Evolutionary conservation across 2,329 filamentous ascomycete species (phyloP).

Genomic region (Aureobasidium sp.): DNA sequence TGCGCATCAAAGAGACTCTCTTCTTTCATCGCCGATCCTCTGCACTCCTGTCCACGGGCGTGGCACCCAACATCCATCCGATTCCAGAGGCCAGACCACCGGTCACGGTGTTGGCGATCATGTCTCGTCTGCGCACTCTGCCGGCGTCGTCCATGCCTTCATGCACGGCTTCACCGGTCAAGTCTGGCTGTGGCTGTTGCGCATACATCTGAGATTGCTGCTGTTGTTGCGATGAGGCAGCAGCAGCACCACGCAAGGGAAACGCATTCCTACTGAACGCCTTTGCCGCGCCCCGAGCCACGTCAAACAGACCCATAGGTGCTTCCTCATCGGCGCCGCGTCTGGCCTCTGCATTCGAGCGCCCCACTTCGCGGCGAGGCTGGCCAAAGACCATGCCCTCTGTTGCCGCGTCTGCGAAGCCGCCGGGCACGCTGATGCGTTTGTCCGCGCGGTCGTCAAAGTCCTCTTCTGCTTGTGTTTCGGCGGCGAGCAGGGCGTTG

Average conservation of each 20-base stretch:
- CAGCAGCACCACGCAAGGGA: slow-evolving; percentile 29
- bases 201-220: slow-evolving; percentile 12
- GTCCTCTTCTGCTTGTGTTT: slow-evolving; percentile 60
- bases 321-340: slow-evolving; percentile 40
- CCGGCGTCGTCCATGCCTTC: slow-evolving; percentile 20
- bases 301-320: slow-evolving; percentile 48
- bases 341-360: slow-evolving; percentile 16
- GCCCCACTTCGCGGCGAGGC: slow-evolving; percentile 35
- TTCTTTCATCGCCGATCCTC: slow-evolving; percentile 5
- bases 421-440: slow-evolving; percentile 31
- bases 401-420: slow-evolving; percentile 32
- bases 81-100: slow-evolving; percentile 56
- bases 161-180: slow-evolving; percentile 4
- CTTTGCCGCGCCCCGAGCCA: slow-evolving; percentile 43
- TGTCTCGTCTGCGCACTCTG: slow-evolving; percentile 63
- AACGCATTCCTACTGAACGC: slow-evolving; percentile 43
- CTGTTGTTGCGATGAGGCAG: slow-evolving; percentile 18
- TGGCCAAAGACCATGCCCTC: slow-evolving; percentile 32
- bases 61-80: slow-evolving; percentile 57
- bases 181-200: neutral
- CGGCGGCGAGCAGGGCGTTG: slow-evolving; percentile 57
- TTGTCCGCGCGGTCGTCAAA: slow-evolving; percentile 63
- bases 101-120: slow-evolving; percentile 58
- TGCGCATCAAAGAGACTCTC: neutral
- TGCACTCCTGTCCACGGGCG: slow-evolving; percentile 22